Evolutionary conservation across 495 filamentous ascomycete species (phyloP), one percentile per base, ranked within the genome.

Genomic region (Aspergillus biplanus): DNA sequence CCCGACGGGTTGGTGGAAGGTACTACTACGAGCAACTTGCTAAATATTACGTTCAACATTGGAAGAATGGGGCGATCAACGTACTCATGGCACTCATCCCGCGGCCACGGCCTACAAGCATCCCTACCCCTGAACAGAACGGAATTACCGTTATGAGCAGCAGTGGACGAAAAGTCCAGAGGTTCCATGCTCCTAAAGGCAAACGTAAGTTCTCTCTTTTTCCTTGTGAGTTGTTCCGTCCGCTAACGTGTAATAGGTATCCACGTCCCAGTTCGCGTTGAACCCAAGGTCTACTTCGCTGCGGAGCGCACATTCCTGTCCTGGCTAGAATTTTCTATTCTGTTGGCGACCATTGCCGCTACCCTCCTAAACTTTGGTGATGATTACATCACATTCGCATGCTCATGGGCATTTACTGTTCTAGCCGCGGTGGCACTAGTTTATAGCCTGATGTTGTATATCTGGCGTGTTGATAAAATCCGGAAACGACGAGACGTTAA

Each of bases 241-340:
- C 33, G 47, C 66, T 61, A 67, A 58, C 55, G 46, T n/a, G 12
- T 35, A 47, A 16, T 56, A 88, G 85, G 83, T 68, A 99, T 99
- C 67, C 92, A 97, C 65, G 94, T 99, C 27, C 95, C 93, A 33
- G 89, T 98, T 48, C 87, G 95, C 56, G 92, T 99, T 52, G 95
- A 99, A 77, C 95, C 95, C 4, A 99, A 99, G 74, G 95, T 99
- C 63, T 96, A 93, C 75, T 97, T 99, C 67, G 95, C 95, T 31
- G 92, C 92, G 7, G 95, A 99, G 72, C 86, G 95, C 62, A 99
- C 95, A 12, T 99, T 97, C 76, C 84, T 99, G 64, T 90, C 92
- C 42, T 99, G 95, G 95, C 91, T 98, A 60, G 94, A 99, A 77
- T 97, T 95, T 80, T 91, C 88, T 53, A 95, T 99, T 77, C 90